A percentile compares a stretch with the other conserved stretches of the same genome.
These are phyloP conservation scores for Thamnidium elegans DNA, from an alignment of 192 early-diverging fungal genomes.

Conservation along the genomic window DNA sequence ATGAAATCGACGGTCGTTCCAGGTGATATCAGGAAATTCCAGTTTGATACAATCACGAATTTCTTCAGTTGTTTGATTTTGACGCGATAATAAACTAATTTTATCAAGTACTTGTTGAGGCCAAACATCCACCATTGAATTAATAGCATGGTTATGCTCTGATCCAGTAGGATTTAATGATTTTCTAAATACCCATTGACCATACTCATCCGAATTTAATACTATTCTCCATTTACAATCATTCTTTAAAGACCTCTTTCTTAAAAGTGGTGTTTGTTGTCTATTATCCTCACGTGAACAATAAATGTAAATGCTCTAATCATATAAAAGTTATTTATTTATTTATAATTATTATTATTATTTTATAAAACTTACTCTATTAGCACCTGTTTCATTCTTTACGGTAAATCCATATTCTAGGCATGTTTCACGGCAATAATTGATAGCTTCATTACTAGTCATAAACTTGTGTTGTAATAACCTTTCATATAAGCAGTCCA, in stretches of 20 bases:
- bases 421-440: slow-evolving; percentile 41
- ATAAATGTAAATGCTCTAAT: slow-evolving; percentile 46
- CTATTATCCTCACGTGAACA: slow-evolving; percentile 49
- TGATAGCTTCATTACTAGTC: slow-evolving; percentile 35
- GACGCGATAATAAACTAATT: slow-evolving; percentile 40
- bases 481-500: background rate
- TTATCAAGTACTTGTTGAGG: slow-evolving; percentile 39
- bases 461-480: slow-evolving; percentile 10
- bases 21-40: slow-evolving; percentile 51
- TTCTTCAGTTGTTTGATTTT: slow-evolving; percentile 33
- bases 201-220: slow-evolving; percentile 41
- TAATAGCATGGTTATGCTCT: slow-evolving; percentile 47
- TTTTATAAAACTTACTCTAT: slow-evolving; percentile 38
- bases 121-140: slow-evolving; percentile 41
- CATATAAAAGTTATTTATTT: background rate
- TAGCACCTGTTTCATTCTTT: slow-evolving; percentile 51
- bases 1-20: slow-evolving; percentile 60
- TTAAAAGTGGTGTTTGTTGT: slow-evolving; percentile 42
- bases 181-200: slow-evolving; percentile 44
- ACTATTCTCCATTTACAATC: slow-evolving; percentile 54
- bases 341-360: background rate
- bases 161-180: slow-evolving; percentile 44
- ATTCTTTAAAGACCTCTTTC: slow-evolving; percentile 40
- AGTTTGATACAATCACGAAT: slow-evolving; percentile 46
- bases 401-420: slow-evolving; percentile 49